Evolutionary conservation across 345 rosid genomes (phyloP).

Genomic region (Syzygium grande): DNA sequence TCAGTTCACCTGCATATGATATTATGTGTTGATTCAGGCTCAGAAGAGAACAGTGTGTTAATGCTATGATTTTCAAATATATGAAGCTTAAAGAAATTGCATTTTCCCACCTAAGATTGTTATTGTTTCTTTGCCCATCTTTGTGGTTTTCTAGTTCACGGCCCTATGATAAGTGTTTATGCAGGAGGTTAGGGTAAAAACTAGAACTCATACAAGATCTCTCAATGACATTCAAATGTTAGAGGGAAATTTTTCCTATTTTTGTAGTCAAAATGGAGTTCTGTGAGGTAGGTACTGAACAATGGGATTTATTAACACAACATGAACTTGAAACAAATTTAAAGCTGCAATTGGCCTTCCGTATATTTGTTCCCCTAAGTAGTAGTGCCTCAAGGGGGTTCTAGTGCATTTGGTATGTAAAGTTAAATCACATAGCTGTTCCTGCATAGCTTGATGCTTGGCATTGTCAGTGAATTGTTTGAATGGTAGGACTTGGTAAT

Average conservation of each 20-base stretch:
- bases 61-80: not conserved
- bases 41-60: not conserved
- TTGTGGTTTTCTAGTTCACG: not conserved
- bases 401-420: not conserved
- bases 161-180: not conserved
- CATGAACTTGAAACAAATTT: not conserved
- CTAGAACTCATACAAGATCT: not conserved
- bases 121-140: not conserved
- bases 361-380: not conserved
- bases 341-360: not conserved
- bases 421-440: not conserved
- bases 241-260: not conserved
- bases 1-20: not conserved
- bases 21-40: not conserved
- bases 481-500: not conserved
- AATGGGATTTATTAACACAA: not conserved
- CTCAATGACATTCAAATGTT: not conserved
- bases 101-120: not conserved
- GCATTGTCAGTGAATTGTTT: not conserved
- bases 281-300: not conserved
- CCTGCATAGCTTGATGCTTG: not conserved
- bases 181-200: not conserved
- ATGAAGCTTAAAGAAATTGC: not conserved
- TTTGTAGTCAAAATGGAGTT: not conserved
- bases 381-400: not conserved